phyloP scores from a whole-genome alignment of 2,329 filamentous ascomycete species.

The Aspergillus niger region DNA sequence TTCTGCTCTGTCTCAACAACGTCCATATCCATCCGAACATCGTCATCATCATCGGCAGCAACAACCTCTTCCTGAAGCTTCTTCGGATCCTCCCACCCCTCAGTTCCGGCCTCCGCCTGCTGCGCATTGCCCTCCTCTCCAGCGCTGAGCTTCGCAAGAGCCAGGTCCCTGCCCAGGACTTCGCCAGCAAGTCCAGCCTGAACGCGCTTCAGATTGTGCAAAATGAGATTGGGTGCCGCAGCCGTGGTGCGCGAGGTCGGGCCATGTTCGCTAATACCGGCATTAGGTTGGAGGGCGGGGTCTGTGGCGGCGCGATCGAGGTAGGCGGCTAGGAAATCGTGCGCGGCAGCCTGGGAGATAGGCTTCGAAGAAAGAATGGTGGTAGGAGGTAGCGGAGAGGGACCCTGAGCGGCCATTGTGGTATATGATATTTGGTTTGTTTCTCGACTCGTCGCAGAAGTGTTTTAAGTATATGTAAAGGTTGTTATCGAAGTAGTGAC shows the following conservation, averaged over 20 bases:
- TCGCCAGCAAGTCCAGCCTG: conserved; percentile 48
- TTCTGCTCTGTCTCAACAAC: conserved; percentile 45
- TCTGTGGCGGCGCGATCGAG: conserved; percentile 45
- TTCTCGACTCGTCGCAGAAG: not conserved
- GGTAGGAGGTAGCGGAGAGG: conserved; percentile 41
- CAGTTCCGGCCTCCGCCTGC: conserved; percentile 22
- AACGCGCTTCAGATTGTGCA: conserved; percentile 50
- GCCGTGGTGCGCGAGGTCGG: conserved; percentile 46
- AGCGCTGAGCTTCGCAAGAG: conserved; percentile 39
- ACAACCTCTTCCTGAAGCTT: conserved; percentile 44
- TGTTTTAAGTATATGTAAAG: not conserved
- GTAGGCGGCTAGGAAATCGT: conserved; percentile 47
- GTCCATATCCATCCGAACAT: conserved; percentile 39
- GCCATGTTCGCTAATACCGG: conserved; percentile 47
- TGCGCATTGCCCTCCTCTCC: conserved; percentile 34
- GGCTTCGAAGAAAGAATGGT: conserved; percentile 37
- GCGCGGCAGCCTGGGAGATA: conserved; percentile 43
- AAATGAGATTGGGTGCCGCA: conserved; percentile 43
- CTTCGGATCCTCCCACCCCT: conserved; percentile 41
- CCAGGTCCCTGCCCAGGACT: conserved; percentile 44
- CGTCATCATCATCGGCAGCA: conserved; percentile 47
- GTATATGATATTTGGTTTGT: not conserved
- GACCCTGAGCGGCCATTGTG: conserved; percentile 41
- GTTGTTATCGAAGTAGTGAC: not conserved
- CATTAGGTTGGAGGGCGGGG: conserved; percentile 47